Conservation (phyloP, 2,329 filamentous ascomycete species). For the Fusarium sp. region DNA sequence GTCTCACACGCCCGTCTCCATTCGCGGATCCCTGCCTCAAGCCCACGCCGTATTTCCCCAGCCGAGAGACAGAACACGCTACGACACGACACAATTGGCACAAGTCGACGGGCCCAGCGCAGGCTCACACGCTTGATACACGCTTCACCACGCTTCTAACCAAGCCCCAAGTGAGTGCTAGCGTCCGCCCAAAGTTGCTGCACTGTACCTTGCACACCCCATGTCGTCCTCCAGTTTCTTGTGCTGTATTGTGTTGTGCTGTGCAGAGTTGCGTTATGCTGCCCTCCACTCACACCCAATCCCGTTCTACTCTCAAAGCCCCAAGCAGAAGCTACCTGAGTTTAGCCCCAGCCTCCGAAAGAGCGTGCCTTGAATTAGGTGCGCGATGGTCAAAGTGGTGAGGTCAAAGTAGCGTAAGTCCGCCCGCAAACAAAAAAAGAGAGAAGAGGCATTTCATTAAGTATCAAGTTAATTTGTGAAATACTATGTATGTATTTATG, state of each 20-base stretch:
- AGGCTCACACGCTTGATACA: conserved; percentile 35
- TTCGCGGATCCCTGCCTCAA: conserved; percentile 42
- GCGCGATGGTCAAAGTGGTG: conserved; percentile 18
- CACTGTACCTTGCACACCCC: conserved; percentile 36
- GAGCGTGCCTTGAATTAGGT: conserved; percentile 37
- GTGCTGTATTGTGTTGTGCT: conserved; percentile 18
- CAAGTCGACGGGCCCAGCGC: conserved; percentile 30
- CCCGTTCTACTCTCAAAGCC: conserved; percentile 22
- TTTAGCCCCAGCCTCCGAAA: conserved; percentile 33
- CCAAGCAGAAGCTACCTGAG: conserved; percentile 29
- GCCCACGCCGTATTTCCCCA: conserved; percentile 39
- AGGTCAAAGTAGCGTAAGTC: conserved; percentile 28
- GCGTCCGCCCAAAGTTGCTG: conserved; percentile 16
- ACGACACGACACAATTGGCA: conserved; percentile 45
- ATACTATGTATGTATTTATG: background rate
- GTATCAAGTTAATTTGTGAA: background rate
- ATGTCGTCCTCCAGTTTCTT: conserved; percentile 20
- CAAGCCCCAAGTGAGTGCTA: conserved; percentile 35
- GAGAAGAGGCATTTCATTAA: background rate
- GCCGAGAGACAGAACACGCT: conserved; percentile 44
- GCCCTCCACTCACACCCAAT: conserved; percentile 34
- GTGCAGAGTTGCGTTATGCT: conserved; percentile 14
- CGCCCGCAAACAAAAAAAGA: conserved; percentile 9
- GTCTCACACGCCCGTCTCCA: conserved; percentile 37
- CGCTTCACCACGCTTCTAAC: conserved; percentile 33